Base-by-base conservation (phyloP, 352 stramenopile species). In the Phytopythium oedochilum region DNA sequence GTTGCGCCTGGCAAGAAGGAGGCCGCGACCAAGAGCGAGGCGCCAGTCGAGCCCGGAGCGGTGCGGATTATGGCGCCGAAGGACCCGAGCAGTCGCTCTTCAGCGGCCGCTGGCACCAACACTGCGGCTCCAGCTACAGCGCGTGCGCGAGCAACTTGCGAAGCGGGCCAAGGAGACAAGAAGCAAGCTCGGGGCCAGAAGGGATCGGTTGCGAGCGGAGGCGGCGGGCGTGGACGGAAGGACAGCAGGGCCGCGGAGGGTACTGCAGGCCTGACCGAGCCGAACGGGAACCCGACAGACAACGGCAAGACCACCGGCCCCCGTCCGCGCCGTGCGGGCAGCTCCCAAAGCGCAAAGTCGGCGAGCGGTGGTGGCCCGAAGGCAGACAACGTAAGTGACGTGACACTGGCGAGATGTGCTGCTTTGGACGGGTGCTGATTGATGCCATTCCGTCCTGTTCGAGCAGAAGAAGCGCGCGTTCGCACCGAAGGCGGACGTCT, bases 401-500 rank as follows among this genome's bases (percentile, higher is more conserved):
- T n/a, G n/a, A n/a, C n/a, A n/a, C n/a, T n/a, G n/a, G n/a, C n/a
- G n/a, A n/a, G n/a, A n/a, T n/a, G n/a, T n/a, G n/a, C n/a, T n/a
- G n/a, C n/a, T n/a, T n/a, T n/a, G n/a, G n/a, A n/a, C n/a, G n/a
- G n/a, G n/a, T n/a, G n/a, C n/a, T n/a, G n/a, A n/a, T n/a, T n/a
- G n/a, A n/a, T n/a, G n/a, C n/a, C n/a, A n/a, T n/a, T n/a, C n/a
- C 11, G 5, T 60, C n/a, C 18, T 40, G 35, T 5, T 46, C 11
- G 48, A 45, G 7, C 22, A 85, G 78, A 85, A 86, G 59, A 84
- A 78, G 59, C 86, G 84, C 49, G 67, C 81, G 20, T 89, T 87
- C 61, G 71, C 68, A 14, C 75, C 75, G 14, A 89, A 89, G 55
- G 25, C 44, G 10, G 75, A 73, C 48, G 43, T 69, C 48, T 78